Conservation (phyloP, 108 stramenopile species). For the Pseudonitzschia pungens region DNA sequence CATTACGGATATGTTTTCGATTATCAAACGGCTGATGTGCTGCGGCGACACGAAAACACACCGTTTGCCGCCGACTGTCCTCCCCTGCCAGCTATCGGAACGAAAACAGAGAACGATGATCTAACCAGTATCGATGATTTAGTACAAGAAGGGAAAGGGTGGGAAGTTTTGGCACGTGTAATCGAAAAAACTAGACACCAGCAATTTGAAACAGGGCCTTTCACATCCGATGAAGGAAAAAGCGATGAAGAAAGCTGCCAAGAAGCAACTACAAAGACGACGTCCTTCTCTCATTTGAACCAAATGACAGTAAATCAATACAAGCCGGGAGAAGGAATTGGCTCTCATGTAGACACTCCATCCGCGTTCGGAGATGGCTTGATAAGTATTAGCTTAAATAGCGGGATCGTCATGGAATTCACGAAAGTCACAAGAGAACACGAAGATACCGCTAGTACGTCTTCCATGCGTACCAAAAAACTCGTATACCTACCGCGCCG, state of each 20-base stretch:
- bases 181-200: slow-evolving; percentile 60
- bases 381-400: slow-evolving; percentile 70
- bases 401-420: slow-evolving; percentile 90
- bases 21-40: slow-evolving; percentile 82
- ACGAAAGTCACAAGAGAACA: slow-evolving; percentile 35
- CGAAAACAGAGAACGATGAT: slow-evolving; percentile 3
- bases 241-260: not conserved
- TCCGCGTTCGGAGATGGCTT: slow-evolving; percentile 87
- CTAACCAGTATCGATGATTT: slow-evolving; percentile 26
- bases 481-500: slow-evolving; percentile 74
- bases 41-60: slow-evolving; percentile 39
- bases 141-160: slow-evolving; percentile 57
- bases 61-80: slow-evolving; percentile 42
- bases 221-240: slow-evolving; percentile 9
- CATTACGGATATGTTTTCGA: slow-evolving; percentile 95
- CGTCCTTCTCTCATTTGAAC: slow-evolving; percentile 57
- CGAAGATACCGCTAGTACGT: slow-evolving; percentile 11
- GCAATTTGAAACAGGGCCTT: slow-evolving; percentile 10
- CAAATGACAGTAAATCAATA: slow-evolving; percentile 90
- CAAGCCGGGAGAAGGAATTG: slow-evolving; percentile 83
- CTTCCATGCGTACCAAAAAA: slow-evolving; percentile 36
- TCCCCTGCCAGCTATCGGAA: slow-evolving; percentile 41
- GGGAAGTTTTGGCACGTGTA: slow-evolving; percentile 71
- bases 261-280: slow-evolving; percentile 2
- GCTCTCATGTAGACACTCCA: slow-evolving; percentile 84